Evolutionary conservation across 768 basidiomycete species (phyloP).

Genomic region (Boletus bicolor): DNA sequence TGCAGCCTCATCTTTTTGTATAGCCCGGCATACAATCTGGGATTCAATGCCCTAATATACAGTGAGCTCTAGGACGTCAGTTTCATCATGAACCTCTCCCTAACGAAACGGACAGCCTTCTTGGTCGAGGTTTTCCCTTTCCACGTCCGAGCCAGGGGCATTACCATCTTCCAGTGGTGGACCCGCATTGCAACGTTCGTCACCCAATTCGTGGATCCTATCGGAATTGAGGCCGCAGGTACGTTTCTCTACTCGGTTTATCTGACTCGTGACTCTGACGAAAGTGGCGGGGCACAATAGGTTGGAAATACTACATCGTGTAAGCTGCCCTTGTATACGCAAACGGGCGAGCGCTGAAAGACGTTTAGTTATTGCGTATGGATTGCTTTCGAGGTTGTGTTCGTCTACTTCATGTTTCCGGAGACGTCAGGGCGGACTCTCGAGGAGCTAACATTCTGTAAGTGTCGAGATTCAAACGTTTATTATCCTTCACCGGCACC

Average conservation of each 20-base stretch:
- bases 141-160: too few relatives aligned
- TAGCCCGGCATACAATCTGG: not conserved
- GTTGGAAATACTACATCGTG: slow-evolving; percentile 13
- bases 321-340: not conserved
- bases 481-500: not conserved
- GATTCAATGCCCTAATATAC: not conserved
- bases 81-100: not conserved
- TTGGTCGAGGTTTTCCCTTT: too few relatives aligned
- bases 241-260: too few relatives aligned
- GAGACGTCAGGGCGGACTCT: slow-evolving; percentile 20
- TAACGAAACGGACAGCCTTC: not conserved
- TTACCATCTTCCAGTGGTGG: too few relatives aligned
- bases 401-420: slow-evolving; percentile 19
- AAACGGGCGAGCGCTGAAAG: not conserved
- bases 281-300: not conserved
- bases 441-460: slow-evolving; percentile 19
- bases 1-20: not conserved
- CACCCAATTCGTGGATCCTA: too few relatives aligned
- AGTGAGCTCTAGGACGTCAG: not conserved
- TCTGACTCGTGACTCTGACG: not conserved
- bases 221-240: too few relatives aligned
- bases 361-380: slow-evolving; percentile 15
- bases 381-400: slow-evolving; percentile 12
- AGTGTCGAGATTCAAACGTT: slow-evolving; percentile 25
- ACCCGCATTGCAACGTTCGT: too few relatives aligned